phyloP scores from a whole-genome alignment of 768 basidiomycete species.

The Phlebiopsis flavidoalba region DNA sequence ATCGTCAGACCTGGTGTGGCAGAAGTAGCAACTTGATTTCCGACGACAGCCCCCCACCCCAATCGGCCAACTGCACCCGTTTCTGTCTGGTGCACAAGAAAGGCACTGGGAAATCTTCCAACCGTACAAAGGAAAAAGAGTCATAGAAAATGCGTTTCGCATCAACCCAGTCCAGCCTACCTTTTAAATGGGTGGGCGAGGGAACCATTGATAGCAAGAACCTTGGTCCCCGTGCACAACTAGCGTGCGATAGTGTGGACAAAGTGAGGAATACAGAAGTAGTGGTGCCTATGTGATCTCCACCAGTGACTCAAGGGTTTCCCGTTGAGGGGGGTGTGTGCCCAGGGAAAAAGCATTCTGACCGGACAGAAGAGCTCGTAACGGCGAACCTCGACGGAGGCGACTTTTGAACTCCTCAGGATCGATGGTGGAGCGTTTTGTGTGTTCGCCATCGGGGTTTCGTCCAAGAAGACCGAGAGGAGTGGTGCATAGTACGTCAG shows the following conservation, averaged over 20 bases:
- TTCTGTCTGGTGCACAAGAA: slow-evolving; percentile 39
- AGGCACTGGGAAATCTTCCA: slow-evolving; percentile 50
- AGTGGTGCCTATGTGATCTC: not conserved
- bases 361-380: slow-evolving; percentile 50
- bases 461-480: slow-evolving; percentile 46
- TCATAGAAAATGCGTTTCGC: slow-evolving; percentile 45
- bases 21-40: not conserved
- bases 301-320: slow-evolving; percentile 27
- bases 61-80: slow-evolving; percentile 18
- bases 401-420: slow-evolving; percentile 47
- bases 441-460: slow-evolving; percentile 39
- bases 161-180: slow-evolving; percentile 46
- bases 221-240: slow-evolving; percentile 47
- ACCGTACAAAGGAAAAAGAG: no score
- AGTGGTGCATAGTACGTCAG: slow-evolving; percentile 40
- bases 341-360: slow-evolving; percentile 44
- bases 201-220: slow-evolving; percentile 49
- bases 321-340: slow-evolving; percentile 43
- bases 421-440: slow-evolving; percentile 48
- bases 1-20: not conserved
- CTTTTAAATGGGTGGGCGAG: slow-evolving; percentile 44
- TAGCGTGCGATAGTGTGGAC: slow-evolving; percentile 6
- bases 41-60: not conserved
- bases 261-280: not conserved
- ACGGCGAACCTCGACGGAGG: slow-evolving; percentile 43